Evolutionary conservation across 2,329 filamentous ascomycete species (phyloP).

Genomic region (Sporothrix phasma): DNA sequence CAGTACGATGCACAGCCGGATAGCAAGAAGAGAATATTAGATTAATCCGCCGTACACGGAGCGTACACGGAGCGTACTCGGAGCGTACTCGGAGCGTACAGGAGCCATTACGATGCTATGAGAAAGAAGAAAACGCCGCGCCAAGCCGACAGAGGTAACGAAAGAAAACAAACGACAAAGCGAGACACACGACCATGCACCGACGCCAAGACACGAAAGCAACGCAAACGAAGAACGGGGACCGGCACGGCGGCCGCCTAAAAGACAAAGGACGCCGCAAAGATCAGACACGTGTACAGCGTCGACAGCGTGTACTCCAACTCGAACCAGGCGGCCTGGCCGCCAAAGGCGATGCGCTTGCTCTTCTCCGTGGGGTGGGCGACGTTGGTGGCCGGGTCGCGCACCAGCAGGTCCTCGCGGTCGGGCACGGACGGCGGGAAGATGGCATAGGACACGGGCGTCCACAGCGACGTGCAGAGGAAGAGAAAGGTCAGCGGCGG

Average conservation of each 20-base stretch:
- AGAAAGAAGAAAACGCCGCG: too few relatives aligned
- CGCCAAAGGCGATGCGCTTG: constrained; percentile 40
- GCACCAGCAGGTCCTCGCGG: constrained; percentile 45
- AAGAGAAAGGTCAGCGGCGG: constrained; percentile 49
- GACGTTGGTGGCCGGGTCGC: constrained; percentile 44
- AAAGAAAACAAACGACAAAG: too few relatives aligned
- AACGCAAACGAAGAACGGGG: too few relatives aligned
- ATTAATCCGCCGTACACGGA: too few relatives aligned
- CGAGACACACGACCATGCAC: too few relatives aligned
- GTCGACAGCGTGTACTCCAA: constrained; percentile 43
- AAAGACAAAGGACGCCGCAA: constrained; percentile 28
- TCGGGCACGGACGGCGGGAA: constrained; percentile 49
- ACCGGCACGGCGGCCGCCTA: neutral
- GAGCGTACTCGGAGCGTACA: too few relatives aligned
- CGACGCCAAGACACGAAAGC: neutral
- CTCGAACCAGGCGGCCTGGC: constrained; percentile 46
- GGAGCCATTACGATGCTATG: too few relatives aligned
- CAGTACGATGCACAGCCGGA: too few relatives aligned
- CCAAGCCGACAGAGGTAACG: too few relatives aligned
- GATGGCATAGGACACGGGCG: constrained; percentile 50
- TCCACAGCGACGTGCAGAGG: constrained; percentile 45
- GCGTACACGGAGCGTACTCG: too few relatives aligned
- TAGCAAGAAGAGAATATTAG: too few relatives aligned
- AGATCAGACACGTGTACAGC: constrained; percentile 39
- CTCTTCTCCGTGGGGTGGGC: constrained; percentile 35